Evolutionary conservation across 345 rosid species (phyloP).

Genomic region (Populus simonii): DNA sequence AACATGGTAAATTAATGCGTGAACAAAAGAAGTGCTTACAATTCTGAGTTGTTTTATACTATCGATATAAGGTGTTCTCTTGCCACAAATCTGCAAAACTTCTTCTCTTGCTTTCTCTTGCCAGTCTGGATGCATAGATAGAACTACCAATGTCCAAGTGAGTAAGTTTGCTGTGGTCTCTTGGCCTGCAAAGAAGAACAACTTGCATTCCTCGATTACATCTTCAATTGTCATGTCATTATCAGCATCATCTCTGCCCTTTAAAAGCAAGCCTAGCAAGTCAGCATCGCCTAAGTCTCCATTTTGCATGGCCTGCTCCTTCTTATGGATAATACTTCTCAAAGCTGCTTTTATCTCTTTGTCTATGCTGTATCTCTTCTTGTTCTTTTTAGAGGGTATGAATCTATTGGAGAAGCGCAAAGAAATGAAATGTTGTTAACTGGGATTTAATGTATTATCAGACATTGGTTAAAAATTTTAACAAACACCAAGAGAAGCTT

Average conservation of each 20-base stretch:
- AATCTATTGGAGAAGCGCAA: slow-evolving; percentile 23
- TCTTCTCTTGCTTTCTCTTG: slow-evolving; percentile 55
- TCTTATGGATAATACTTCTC: slow-evolving; percentile 27
- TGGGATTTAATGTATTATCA: too few relatives aligned
- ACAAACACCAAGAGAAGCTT: background rate
- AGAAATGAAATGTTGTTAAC: too few relatives aligned
- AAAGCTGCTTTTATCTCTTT: slow-evolving; percentile 32
- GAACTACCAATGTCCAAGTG: slow-evolving; percentile 46
- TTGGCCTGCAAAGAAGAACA: slow-evolving; percentile 55
- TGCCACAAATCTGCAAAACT: slow-evolving; percentile 36
- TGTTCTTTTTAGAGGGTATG: slow-evolving; percentile 51
- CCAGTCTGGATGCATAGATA: slow-evolving; percentile 56
- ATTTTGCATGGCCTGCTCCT: slow-evolving; percentile 28
- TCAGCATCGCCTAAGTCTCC: slow-evolving; percentile 29
- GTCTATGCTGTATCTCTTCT: slow-evolving; percentile 37
- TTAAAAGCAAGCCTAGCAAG: slow-evolving; percentile 45
- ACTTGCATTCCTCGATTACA: slow-evolving; percentile 54
- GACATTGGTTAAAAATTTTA: too few relatives aligned
- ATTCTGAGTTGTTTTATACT: slow-evolving; percentile 32
- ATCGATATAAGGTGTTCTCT: slow-evolving; percentile 23
- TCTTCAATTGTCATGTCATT: slow-evolving; percentile 40
- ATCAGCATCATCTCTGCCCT: slow-evolving; percentile 16
- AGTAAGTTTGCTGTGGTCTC: slow-evolving; percentile 52
- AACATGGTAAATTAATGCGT: too few relatives aligned
- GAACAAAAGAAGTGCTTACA: slow-evolving; percentile 19